Conservation (phyloP, 106 monocot species). For the Allium sativum region DNA sequence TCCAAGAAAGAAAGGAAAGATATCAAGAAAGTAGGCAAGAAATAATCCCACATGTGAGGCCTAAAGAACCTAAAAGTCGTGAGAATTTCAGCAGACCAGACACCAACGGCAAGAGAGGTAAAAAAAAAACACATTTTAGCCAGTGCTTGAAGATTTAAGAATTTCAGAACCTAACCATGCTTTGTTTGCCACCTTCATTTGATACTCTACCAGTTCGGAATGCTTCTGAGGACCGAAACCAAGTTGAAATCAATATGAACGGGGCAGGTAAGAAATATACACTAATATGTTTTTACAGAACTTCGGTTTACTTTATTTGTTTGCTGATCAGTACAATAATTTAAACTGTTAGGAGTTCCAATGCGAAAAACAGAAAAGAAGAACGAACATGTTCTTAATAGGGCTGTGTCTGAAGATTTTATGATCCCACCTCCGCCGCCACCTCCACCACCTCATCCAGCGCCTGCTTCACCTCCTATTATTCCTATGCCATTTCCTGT, state of each 20-base stretch:
- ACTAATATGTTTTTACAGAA: background rate
- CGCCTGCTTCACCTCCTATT: conserved; percentile 10
- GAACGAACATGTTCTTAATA: conserved; percentile 32
- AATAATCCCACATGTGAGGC: conserved; percentile 12
- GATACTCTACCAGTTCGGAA: conserved; percentile 24
- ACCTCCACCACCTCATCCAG: conserved; percentile 3
- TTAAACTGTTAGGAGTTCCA: conserved; percentile 9
- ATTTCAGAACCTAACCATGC: too few relatives aligned
- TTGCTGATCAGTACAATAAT: too few relatives aligned
- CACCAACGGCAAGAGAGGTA: conserved; percentile 38
- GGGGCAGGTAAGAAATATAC: conserved; percentile 12
- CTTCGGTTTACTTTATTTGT: background rate
- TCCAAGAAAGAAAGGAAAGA: conserved; percentile 49
- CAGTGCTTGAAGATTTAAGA: too few relatives aligned
- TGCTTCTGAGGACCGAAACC: conserved; percentile 23
- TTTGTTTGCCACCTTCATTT: background rate
- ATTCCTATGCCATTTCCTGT: conserved; percentile 11
- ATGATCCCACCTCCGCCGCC: conserved; percentile 14
- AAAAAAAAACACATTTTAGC: background rate
- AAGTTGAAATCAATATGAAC: conserved; percentile 19
- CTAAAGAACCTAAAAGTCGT: conserved; percentile 27
- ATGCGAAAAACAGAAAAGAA: conserved; percentile 14
- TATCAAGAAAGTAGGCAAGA: conserved; percentile 30
- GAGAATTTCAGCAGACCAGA: conserved; percentile 19
- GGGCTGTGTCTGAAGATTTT: conserved; percentile 17